Percentiles rank a stretch among this genome's conserved stretches.
Evolutionary conservation across 2,329 filamentous ascomycete genomes (phyloP).

Genomic region (Phialophora macrospora): DNA sequence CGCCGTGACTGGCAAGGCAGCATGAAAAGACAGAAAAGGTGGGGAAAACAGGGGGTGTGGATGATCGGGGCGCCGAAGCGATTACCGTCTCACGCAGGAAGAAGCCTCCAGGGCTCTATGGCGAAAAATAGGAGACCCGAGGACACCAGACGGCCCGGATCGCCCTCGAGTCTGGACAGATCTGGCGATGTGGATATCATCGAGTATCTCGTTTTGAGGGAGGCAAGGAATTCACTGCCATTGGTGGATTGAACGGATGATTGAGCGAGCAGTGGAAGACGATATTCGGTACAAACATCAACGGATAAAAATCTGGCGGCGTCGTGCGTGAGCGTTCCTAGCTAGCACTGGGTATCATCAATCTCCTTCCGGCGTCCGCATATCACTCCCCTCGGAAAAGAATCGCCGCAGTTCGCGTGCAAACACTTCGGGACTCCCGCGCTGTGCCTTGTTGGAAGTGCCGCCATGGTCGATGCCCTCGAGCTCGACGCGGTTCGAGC

Average conservation of each 20-base stretch:
- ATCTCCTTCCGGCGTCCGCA: background rate
- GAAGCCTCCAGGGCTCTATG: background rate
- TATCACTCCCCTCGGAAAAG: conserved; percentile 19
- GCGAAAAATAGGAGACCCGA: background rate
- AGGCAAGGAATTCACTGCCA: conserved; percentile 28
- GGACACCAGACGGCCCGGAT: background rate
- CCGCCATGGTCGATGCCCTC: conserved; percentile 23
- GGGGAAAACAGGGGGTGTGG: conserved; percentile 22
- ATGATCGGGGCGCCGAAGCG: conserved; percentile 23
- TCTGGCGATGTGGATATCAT: conserved; percentile 18
- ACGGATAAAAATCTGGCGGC: background rate
- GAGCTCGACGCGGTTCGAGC: conserved; percentile 14
- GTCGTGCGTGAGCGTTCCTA: background rate
- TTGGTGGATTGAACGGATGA: conserved; percentile 7
- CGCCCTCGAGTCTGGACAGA: background rate
- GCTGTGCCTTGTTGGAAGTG: conserved; percentile 22
- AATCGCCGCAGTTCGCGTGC: conserved; percentile 20
- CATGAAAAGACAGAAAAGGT: conserved; percentile 18
- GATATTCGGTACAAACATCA: background rate
- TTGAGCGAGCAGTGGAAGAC: too few species aligned
- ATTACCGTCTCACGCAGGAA: conserved; percentile 4
- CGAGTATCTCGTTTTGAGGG: conserved; percentile 25
- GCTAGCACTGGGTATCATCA: background rate
- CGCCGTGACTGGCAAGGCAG: conserved; percentile 19
- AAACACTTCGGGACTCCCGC: conserved; percentile 25